Percentiles rank a stretch among this genome's conserved stretches.
phyloP scores from a whole-genome alignment of 805 yeast genomes.

The Candida namnaoensis region DNA sequence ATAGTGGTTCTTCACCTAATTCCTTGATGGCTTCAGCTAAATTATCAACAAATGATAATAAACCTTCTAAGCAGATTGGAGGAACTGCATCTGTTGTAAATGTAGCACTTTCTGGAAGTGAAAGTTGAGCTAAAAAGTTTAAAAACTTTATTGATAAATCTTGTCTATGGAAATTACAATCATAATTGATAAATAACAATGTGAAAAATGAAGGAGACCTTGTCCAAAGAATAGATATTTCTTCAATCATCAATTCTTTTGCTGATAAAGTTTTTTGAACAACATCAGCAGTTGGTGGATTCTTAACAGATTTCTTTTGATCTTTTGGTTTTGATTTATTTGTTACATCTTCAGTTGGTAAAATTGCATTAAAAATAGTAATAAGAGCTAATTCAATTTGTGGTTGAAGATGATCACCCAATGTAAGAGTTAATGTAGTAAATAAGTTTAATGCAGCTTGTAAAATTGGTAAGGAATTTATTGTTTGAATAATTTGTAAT shows the following conservation, averaged over 20 bases:
- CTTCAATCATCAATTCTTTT: constrained; percentile 79
- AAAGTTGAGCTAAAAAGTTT: constrained; percentile 63
- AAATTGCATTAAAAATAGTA: constrained; percentile 51
- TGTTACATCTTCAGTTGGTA: constrained; percentile 23
- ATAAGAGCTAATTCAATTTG: constrained; percentile 73
- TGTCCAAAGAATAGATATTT: constrained; percentile 73
- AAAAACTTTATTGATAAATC: constrained; percentile 66
- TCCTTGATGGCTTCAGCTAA: constrained; percentile 36
- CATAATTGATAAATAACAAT: constrained; percentile 71
- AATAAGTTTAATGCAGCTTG: constrained; percentile 72
- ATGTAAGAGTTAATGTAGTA: constrained; percentile 58
- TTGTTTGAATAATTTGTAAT: constrained; percentile 66
- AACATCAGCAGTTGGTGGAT: constrained; percentile 22
- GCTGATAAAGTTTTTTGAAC: constrained; percentile 22
- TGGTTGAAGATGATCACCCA: constrained; percentile 58
- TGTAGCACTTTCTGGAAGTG: constrained; percentile 79
- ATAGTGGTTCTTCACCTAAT: background rate
- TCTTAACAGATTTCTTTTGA: constrained; percentile 15
- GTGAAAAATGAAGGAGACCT: constrained; percentile 74
- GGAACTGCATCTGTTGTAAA: constrained; percentile 83
- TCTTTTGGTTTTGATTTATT: constrained; percentile 2
- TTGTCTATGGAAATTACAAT: constrained; percentile 81
- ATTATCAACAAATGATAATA: constrained; percentile 61
- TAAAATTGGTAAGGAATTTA: constrained; percentile 64
- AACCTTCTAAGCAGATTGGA: constrained; percentile 86